phyloP scores from a whole-genome alignment of 805 yeast species.

The Yarrowia hollandica region DNA sequence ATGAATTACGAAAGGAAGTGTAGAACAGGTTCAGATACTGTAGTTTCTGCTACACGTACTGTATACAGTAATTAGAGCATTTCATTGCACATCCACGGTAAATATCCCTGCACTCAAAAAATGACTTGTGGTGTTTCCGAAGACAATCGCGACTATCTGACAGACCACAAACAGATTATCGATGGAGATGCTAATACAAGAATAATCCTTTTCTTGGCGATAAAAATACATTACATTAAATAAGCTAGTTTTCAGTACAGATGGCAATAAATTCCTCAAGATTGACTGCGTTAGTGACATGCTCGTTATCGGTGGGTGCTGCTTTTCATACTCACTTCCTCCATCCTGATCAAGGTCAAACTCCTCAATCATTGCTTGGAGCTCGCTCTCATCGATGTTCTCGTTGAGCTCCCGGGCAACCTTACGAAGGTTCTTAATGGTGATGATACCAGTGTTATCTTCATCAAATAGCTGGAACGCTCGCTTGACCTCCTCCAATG shows the following conservation, averaged over 20 bases:
- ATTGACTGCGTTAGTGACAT: conserved; percentile 48
- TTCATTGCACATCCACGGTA: too few relatives aligned
- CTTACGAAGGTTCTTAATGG: conserved; percentile 75
- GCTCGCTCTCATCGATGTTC: conserved; percentile 84
- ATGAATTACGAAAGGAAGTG: too few relatives aligned
- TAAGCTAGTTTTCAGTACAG: conserved; percentile 59
- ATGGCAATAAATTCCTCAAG: conserved; percentile 89
- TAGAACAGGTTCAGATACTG: too few relatives aligned
- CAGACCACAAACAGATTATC: too few relatives aligned
- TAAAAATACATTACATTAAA: conserved; percentile 24
- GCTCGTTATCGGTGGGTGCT: neutral
- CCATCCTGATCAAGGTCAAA: conserved; percentile 97
- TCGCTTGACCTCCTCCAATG: conserved; percentile 83
- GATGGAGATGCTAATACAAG: too few relatives aligned
- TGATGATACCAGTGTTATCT: conserved; percentile 82
- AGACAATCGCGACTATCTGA: too few relatives aligned
- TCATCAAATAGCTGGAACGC: conserved; percentile 90
- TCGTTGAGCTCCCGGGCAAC: conserved; percentile 94
- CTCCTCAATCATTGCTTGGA: conserved; percentile 95
- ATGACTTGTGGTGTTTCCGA: too few relatives aligned
- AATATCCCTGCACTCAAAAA: too few relatives aligned
- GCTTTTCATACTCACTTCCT: conserved; percentile 47
- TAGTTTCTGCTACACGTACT: too few relatives aligned
- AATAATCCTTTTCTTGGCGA: too few relatives aligned
- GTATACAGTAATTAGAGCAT: too few relatives aligned